Conservation (phyloP, 108 stramenopile species). For the Cyclotella kingstonii region DNA sequence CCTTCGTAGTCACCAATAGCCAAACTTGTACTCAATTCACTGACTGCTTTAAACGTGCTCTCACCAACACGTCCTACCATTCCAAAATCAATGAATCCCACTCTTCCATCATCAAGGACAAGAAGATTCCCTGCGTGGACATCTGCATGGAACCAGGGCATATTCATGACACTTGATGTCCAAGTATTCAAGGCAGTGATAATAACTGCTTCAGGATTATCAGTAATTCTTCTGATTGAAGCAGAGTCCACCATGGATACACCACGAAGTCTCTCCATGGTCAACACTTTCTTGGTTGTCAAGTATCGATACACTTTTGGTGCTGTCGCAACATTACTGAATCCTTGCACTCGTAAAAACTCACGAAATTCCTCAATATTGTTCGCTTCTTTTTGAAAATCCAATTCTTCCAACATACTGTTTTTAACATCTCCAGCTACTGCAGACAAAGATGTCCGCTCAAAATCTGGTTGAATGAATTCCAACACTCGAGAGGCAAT, state of each 20-base stretch:
- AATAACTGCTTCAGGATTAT: slow-evolving; percentile 82
- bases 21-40: slow-evolving; percentile 75
- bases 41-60: slow-evolving; percentile 84
- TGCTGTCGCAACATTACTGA: slow-evolving; percentile 70
- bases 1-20: slow-evolving; percentile 78
- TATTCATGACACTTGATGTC: slow-evolving; percentile 81
- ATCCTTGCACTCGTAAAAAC: slow-evolving; percentile 66
- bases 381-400: slow-evolving; percentile 87
- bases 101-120: slow-evolving; percentile 83
- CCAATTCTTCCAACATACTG: slow-evolving; percentile 93
- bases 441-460: slow-evolving; percentile 76
- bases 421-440: slow-evolving; percentile 86
- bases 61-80: slow-evolving; percentile 92
- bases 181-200: slow-evolving; percentile 94
- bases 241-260: slow-evolving; percentile 89
- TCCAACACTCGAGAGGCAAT: slow-evolving; percentile 85
- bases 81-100: slow-evolving; percentile 98
- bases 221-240: slow-evolving; percentile 57
- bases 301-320: slow-evolving; percentile 62
- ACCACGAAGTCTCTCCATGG: slow-evolving; percentile 89
- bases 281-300: slow-evolving; percentile 84
- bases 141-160: slow-evolving; percentile 98
- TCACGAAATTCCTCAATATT: slow-evolving; percentile 90
- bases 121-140: slow-evolving; percentile 91
- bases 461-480: slow-evolving; percentile 90